These are phyloP conservation scores for Nothophaeocryptopus gaeumannii DNA, from an alignment of 2,329 filamentous ascomycete genomes.

Conservation along the genomic window DNA sequence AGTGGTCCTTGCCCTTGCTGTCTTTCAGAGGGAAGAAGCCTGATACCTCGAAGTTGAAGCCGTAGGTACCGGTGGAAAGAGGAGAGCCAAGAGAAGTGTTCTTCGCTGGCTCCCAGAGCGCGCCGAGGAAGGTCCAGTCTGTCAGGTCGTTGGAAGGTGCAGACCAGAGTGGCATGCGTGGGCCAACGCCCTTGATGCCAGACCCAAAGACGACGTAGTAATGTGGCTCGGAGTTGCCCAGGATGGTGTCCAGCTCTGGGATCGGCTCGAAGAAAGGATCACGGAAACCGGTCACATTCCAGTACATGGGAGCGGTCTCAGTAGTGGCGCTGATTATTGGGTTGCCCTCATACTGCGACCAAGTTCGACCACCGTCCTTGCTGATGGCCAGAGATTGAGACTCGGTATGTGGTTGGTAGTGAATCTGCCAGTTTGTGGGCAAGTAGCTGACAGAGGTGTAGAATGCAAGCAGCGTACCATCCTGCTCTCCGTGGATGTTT, in stretches of 20 bases:
- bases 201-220: constrained; percentile 48
- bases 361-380: constrained; percentile 47
- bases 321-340: constrained; percentile 43
- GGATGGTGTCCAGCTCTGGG: constrained; percentile 44
- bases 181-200: constrained; percentile 48
- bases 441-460: constrained; percentile 49
- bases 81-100: constrained; percentile 44
- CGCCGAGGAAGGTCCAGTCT: constrained; percentile 47
- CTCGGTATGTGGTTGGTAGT: constrained; percentile 46
- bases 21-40: constrained; percentile 48
- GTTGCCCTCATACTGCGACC: constrained; percentile 47
- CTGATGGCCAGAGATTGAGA: constrained; percentile 47
- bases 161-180: constrained; percentile 48
- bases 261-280: constrained; percentile 37
- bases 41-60: constrained; percentile 50
- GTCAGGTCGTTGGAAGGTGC: constrained; percentile 45
- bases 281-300: constrained; percentile 46
- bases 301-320: constrained; percentile 39
- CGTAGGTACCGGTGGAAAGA: constrained; percentile 45
- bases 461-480: constrained; percentile 47
- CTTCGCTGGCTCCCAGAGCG: constrained; percentile 44
- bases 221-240: constrained; percentile 43
- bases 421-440: constrained; percentile 46
- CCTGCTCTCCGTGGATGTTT: constrained; percentile 46
- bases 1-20: constrained; percentile 44